phyloP scores from a whole-genome alignment of 2,329 filamentous ascomycete species.

The Niveomyces coronatus region DNA sequence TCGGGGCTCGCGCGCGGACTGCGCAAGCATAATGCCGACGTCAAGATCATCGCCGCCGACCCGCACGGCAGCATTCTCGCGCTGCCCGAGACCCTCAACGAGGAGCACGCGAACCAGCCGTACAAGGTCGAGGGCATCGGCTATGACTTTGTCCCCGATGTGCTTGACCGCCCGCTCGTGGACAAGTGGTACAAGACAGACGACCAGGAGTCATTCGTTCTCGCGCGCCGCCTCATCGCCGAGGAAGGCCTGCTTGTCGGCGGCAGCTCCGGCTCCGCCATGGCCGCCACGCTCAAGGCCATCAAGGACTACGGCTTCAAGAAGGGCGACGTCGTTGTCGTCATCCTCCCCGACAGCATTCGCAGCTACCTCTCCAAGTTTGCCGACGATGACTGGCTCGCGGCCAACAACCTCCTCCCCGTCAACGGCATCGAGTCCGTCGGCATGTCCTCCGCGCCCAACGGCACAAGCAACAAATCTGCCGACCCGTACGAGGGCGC shows the following conservation, averaged over 20 bases:
- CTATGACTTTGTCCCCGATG: constrained; percentile 96
- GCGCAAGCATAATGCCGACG: constrained; percentile 71
- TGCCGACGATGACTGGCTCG: constrained; percentile 97
- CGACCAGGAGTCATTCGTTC: constrained; percentile 81
- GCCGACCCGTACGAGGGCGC: constrained; percentile 65
- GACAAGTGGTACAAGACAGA: constrained; percentile 99
- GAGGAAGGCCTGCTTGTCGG: constrained; percentile 93
- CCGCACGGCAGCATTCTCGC: constrained; percentile 88
- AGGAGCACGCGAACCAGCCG: constrained; percentile 66
- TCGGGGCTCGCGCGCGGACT: constrained; percentile 79
- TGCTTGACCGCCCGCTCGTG: constrained; percentile 68
- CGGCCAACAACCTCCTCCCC: constrained; percentile 87
- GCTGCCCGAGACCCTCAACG: constrained; percentile 67
- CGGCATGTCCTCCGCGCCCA: constrained; percentile 26
- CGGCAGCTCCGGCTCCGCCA: constrained; percentile 85
- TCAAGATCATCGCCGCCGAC: constrained; percentile 89
- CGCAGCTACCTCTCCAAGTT: constrained; percentile 97
- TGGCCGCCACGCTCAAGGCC: constrained; percentile 70
- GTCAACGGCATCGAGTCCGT: constrained; percentile 38
- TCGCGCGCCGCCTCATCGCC: constrained; percentile 79
- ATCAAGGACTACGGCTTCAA: constrained; percentile 66
- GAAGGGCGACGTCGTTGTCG: constrained; percentile 80
- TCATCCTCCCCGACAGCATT: constrained; percentile 90
- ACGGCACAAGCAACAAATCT: constrained; percentile 26
- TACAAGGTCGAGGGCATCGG: constrained; percentile 99